phyloP scores from a whole-genome alignment of 306 rosid genomes.

The Morella rubra region DNA sequence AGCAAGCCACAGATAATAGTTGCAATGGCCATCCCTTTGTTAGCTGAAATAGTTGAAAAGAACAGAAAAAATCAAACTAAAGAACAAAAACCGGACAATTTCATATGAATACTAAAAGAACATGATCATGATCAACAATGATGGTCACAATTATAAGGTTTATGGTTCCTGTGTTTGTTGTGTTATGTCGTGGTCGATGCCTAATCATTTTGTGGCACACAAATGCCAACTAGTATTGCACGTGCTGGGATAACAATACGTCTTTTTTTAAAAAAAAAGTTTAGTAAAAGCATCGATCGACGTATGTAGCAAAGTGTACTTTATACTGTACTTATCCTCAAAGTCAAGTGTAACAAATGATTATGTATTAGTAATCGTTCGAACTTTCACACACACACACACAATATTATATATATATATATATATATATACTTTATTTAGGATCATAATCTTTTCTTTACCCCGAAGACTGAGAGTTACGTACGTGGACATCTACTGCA shows the following conservation, averaged over 20 bases:
- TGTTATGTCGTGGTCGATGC: no score
- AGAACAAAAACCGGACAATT: neutral
- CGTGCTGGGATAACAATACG: conserved; percentile 31
- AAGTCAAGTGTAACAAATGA: conserved; percentile 20
- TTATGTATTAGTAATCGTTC: neutral
- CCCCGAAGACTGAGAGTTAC: no score
- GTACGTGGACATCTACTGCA: neutral
- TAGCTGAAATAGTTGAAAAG: conserved; percentile 51
- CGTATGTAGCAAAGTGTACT: conserved; percentile 23
- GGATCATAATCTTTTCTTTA: neutral
- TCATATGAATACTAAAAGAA: no score
- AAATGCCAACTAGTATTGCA: conserved; percentile 14
- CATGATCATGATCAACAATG: neutral
- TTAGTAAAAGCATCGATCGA: conserved; percentile 1
- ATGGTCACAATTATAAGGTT: neutral
- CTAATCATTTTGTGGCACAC: conserved; percentile 20
- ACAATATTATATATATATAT: no score
- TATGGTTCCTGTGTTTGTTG: conserved; percentile 13
- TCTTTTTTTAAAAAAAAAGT: conserved; percentile 6
- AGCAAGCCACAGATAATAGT: conserved; percentile 85
- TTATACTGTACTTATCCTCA: conserved; percentile 19
- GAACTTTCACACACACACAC: neutral
- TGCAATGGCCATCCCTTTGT: conserved; percentile 90
- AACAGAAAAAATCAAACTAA: neutral
- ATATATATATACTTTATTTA: no score